Conservation (phyloP, 2,329 filamentous ascomycete genomes). For the Westerdykella sp. region DNA sequence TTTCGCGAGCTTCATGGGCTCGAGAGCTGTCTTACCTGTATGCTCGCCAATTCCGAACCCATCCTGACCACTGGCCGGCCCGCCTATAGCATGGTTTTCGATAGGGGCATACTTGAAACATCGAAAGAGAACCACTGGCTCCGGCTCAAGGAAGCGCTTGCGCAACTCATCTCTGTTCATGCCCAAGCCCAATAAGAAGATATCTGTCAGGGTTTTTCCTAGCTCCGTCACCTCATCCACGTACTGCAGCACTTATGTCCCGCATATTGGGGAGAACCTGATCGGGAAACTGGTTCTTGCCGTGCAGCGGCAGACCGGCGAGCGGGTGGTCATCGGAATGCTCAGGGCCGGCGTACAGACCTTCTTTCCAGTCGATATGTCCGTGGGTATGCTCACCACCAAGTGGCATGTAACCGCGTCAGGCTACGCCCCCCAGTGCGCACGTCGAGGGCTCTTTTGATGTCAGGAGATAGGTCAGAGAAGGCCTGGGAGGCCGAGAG, state of each 20-base stretch:
- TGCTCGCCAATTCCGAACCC: conserved; percentile 1
- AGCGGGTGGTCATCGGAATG: neutral
- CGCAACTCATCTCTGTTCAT: neutral
- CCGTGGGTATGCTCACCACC: conserved; percentile 1
- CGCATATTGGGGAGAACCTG: neutral
- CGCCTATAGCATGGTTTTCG: neutral
- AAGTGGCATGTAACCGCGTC: neutral
- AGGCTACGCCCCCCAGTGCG: neutral
- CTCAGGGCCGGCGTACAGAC: conserved; percentile 1
- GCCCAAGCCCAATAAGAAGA: conserved; percentile 1
- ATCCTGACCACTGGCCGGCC: neutral
- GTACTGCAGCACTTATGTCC: neutral
- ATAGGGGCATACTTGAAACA: conserved; percentile 1
- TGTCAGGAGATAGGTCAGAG: neutral
- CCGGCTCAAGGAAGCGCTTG: neutral
- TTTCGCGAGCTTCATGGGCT: neutral
- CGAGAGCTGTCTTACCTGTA: neutral
- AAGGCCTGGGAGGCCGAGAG: conserved; percentile 1
- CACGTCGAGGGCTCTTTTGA: neutral
- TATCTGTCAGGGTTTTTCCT: conserved; percentile 1
- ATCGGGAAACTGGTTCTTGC: conserved; percentile 2
- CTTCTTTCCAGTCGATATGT: conserved; percentile 1
- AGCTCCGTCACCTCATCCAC: neutral
- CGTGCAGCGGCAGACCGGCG: neutral
- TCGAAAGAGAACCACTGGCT: conserved; percentile 1